Percentiles rank a stretch among this genome's conserved stretches.
These are phyloP conservation scores for Eucalyptus shirleyi DNA, from an alignment of 345 rosid genomes.

Conservation along the genomic window DNA sequence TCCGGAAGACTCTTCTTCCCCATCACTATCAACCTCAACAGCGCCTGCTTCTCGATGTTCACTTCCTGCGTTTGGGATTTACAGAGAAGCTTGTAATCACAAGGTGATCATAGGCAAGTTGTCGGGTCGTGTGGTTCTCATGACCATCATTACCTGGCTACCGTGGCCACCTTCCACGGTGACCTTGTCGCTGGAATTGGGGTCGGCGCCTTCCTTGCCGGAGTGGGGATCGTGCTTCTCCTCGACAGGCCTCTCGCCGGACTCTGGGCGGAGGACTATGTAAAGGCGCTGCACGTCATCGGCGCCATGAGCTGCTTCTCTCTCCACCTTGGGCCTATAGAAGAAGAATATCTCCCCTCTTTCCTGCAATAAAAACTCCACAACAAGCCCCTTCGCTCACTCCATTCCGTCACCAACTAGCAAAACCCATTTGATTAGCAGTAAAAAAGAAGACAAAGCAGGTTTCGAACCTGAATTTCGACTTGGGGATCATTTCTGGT, in stretches of 20 bases:
- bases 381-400: neutral
- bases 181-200: neutral
- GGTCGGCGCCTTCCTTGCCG: conserved; percentile 28
- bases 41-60: conserved; percentile 38
- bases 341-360: conserved; percentile 78
- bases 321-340: conserved; percentile 65
- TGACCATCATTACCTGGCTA: conserved; percentile 18
- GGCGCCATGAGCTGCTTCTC: conserved; percentile 41
- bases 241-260: conserved; percentile 40
- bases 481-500: conserved; percentile 13
- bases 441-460: no score
- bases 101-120: neutral
- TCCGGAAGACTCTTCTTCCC: conserved; percentile 65
- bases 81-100: neutral
- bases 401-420: no score
- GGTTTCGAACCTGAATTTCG: conserved; percentile 18
- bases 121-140: neutral
- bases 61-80: conserved; percentile 15
- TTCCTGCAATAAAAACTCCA: conserved; percentile 13
- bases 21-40: conserved; percentile 55
- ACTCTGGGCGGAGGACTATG: conserved; percentile 53
- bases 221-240: conserved; percentile 54
- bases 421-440: neutral
- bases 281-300: conserved; percentile 62
- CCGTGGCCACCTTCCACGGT: conserved; percentile 38